These are phyloP conservation scores for Leishmania gerbilli DNA, from an alignment of 208 protist species.

Conservation along the genomic window DNA sequence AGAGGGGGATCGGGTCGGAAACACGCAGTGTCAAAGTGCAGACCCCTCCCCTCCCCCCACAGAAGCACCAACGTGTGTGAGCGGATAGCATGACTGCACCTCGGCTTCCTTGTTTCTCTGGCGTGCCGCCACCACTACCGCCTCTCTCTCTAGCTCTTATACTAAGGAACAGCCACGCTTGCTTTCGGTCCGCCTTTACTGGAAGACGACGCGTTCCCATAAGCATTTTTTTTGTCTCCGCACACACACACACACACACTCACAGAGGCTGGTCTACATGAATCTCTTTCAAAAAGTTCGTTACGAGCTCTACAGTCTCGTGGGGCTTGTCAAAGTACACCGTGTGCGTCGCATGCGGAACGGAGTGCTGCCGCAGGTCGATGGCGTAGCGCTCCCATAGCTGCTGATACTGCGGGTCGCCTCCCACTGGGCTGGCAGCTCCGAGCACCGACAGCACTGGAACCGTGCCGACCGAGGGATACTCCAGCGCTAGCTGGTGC, in stretches of 20 bases:
- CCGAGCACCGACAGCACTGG: conserved; percentile 63
- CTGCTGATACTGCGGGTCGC: conserved; percentile 11
- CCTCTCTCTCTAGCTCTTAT: not conserved
- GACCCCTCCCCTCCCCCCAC: no score
- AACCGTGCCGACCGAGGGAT: conserved; percentile 12
- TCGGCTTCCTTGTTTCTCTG: not conserved
- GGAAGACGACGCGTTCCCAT: no score
- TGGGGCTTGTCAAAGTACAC: conserved; percentile 61
- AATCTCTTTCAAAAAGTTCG: conserved; percentile 31
- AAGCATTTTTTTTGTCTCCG: no score
- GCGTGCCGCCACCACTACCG: not conserved
- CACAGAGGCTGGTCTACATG: not conserved
- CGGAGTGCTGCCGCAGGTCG: conserved; percentile 43
- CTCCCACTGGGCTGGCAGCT: conserved; percentile 48
- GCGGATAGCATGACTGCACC: not conserved
- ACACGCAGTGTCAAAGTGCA: no score
- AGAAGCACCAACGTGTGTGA: no score
- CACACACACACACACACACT: conserved; percentile 11
- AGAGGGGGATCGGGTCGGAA: no score
- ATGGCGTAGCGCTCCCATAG: conserved; percentile 38
- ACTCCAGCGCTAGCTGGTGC: not conserved
- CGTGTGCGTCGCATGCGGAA: conserved; percentile 53
- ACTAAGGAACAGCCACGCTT: not conserved
- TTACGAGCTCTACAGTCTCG: conserved; percentile 29
- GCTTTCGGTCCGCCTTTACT: not conserved